Percentiles rank a stretch among this genome's conserved stretches.
Evolutionary conservation across 208 protist genomes (phyloP).

Genomic region (Crithidia expoeki): DNA sequence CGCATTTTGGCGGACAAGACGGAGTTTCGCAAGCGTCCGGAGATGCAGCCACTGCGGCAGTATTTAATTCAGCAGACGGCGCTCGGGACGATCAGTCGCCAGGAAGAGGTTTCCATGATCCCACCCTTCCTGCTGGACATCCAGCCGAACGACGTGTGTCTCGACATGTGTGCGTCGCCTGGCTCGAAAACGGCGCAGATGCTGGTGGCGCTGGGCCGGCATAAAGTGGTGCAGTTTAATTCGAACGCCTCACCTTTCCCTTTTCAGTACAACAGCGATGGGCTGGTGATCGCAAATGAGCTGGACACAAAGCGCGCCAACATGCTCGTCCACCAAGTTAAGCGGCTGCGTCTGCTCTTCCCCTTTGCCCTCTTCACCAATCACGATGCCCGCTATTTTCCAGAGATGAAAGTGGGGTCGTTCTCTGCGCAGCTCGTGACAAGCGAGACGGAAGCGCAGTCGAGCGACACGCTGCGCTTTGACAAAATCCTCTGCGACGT

Average conservation of each 20-base stretch:
- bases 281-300: constrained; percentile 89
- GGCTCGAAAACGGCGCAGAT: constrained; percentile 92
- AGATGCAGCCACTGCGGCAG: constrained; percentile 68
- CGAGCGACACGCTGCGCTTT: constrained; percentile 72
- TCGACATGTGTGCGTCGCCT: constrained; percentile 92
- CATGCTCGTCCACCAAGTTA: constrained; percentile 89
- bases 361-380: constrained; percentile 91
- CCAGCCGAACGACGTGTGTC: constrained; percentile 73
- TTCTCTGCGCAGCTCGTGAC: not conserved
- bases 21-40: constrained; percentile 74
- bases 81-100: constrained; percentile 82
- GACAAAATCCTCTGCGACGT: constrained; percentile 95
- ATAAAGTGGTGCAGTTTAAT: constrained; percentile 51
- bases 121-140: constrained; percentile 86
- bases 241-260: constrained; percentile 78
- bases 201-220: constrained; percentile 80
- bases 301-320: constrained; percentile 84
- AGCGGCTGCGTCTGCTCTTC: constrained; percentile 84
- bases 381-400: constrained; percentile 89
- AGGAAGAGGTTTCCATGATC: constrained; percentile 88
- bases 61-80: constrained; percentile 85
- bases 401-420: constrained; percentile 43
- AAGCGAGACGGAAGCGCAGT: not conserved
- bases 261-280: constrained; percentile 75
- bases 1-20: constrained; percentile 81